phyloP scores from a whole-genome alignment of 108 stramenopile species.

The Chaetoceros muelleri region DNA sequence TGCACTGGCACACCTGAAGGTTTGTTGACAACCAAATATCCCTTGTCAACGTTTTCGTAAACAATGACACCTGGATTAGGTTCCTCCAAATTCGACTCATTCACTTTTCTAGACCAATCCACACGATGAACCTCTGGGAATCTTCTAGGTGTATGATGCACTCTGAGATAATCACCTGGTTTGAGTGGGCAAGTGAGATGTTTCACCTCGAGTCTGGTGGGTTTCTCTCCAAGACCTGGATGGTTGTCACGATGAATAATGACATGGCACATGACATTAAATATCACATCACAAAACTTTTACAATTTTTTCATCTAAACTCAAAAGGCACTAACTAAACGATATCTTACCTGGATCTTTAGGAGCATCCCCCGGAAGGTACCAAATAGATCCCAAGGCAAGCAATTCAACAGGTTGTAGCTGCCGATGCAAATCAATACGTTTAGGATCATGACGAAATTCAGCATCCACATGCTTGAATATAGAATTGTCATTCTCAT shows the following conservation, averaged over 20 bases:
- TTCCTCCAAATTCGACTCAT: neutral
- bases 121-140: constrained; percentile 45
- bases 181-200: constrained; percentile 27
- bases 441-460: neutral
- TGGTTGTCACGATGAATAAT: neutral
- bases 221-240: constrained; percentile 29
- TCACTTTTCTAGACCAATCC: constrained; percentile 33
- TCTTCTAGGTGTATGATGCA: constrained; percentile 67
- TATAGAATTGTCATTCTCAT: too few species aligned
- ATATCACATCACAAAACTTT: constrained; percentile 3
- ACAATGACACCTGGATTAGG: constrained; percentile 44
- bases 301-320: too few species aligned
- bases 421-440: neutral
- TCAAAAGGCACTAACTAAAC: too few species aligned
- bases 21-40: constrained; percentile 65
- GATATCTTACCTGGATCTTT: too few species aligned
- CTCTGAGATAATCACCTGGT: constrained; percentile 62
- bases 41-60: constrained; percentile 23
- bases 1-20: constrained; percentile 72
- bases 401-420: constrained; percentile 45
- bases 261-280: constrained; percentile 3
- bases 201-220: constrained; percentile 34
- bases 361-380: constrained; percentile 26
- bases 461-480: too few species aligned
- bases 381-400: constrained; percentile 65